These are phyloP conservation scores for Lasiodiplodia sp. DNA, from an alignment of 2,329 filamentous ascomycete species.

Conservation along the genomic window DNA sequence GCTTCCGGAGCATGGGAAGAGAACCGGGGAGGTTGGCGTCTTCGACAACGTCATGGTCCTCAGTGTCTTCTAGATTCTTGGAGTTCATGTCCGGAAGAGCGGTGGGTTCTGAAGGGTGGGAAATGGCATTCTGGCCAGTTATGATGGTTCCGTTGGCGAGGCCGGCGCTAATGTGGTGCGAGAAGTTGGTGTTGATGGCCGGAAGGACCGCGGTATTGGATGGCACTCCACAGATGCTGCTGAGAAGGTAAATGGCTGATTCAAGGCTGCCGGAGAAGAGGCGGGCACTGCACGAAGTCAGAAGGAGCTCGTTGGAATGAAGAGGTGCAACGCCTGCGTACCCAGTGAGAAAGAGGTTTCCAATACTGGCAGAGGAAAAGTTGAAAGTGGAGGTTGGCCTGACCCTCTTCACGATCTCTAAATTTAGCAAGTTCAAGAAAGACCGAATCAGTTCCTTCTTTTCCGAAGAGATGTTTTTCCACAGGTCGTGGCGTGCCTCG, in stretches of 20 bases:
- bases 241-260: slow-evolving; percentile 87
- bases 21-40: slow-evolving; percentile 84
- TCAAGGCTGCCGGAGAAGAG: slow-evolving; percentile 94
- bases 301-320: slow-evolving; percentile 66
- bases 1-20: slow-evolving; percentile 78
- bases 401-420: slow-evolving; percentile 57
- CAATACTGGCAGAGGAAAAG: slow-evolving; percentile 59
- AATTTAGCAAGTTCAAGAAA: slow-evolving; percentile 58
- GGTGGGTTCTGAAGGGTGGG: slow-evolving; percentile 77
- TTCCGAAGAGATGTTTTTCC: slow-evolving; percentile 62
- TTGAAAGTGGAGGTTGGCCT: slow-evolving; percentile 57
- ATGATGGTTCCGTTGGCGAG: slow-evolving; percentile 79
- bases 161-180: slow-evolving; percentile 89
- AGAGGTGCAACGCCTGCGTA: slow-evolving; percentile 38
- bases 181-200: slow-evolving; percentile 93
- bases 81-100: slow-evolving; percentile 41
- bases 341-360: slow-evolving; percentile 60
- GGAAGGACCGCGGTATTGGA: slow-evolving; percentile 80
- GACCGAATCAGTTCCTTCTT: slow-evolving; percentile 61
- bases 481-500: slow-evolving; percentile 79
- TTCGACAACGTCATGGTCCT: slow-evolving; percentile 71
- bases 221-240: slow-evolving; percentile 85
- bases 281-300: slow-evolving; percentile 61
- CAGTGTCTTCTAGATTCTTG: slow-evolving; percentile 42
- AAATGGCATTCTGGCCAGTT: slow-evolving; percentile 91